Evolutionary conservation across 768 basidiomycete species (phyloP).

Genomic region (Boletellus sp.): DNA sequence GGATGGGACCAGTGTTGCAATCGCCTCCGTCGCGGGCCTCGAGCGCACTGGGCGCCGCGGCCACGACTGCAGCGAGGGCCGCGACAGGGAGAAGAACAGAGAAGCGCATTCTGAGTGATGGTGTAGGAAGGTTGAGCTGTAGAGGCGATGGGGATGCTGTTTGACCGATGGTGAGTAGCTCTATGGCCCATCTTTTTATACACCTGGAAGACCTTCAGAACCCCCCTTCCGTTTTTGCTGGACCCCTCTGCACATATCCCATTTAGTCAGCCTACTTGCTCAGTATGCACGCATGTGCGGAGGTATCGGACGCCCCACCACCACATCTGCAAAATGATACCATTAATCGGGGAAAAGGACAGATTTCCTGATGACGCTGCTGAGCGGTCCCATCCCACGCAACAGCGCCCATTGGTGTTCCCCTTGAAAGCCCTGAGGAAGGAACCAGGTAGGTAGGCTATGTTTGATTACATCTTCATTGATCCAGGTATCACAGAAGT

Average conservation of each 20-base stretch:
- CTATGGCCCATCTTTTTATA: slow-evolving; percentile 11
- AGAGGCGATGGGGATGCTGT: no score
- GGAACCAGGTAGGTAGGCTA: no score
- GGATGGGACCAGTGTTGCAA: slow-evolving; percentile 9
- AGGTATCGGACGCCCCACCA: not conserved
- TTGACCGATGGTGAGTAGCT: not conserved
- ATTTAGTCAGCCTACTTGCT: not conserved
- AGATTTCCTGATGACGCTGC: no score
- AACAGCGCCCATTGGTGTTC: no score
- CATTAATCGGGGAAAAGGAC: no score
- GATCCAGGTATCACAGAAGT: no score
- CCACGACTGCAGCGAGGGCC: slow-evolving; percentile 11
- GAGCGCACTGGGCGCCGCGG: not conserved
- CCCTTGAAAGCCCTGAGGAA: no score
- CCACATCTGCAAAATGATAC: not conserved
- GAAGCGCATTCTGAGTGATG: not conserved
- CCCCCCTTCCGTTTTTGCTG: not conserved
- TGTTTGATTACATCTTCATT: no score
- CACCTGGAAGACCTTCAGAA: not conserved
- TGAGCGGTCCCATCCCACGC: no score
- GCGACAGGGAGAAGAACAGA: slow-evolving; percentile 7
- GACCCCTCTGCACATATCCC: not conserved
- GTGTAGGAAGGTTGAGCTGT: not conserved
- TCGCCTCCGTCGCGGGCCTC: not conserved
- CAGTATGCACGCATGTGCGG: not conserved